Base-by-base conservation (phyloP, 2,329 filamentous ascomycete species). In the Rhynchosporium graminicola region DNA sequence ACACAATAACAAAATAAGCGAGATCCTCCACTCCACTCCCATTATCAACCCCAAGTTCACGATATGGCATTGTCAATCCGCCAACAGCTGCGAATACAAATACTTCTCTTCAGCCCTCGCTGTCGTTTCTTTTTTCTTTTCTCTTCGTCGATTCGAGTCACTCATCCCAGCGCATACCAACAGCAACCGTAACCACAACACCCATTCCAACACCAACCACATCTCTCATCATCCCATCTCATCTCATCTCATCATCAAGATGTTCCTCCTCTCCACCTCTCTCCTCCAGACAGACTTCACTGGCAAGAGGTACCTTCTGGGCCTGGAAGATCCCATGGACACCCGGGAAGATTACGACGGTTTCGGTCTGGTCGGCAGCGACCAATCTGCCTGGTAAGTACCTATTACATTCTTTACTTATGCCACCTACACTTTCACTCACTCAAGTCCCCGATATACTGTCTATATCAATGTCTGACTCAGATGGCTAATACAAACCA, bases 141-240 rank as follows among this genome's bases (percentile, higher is more conserved):
- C 20, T 51, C 50, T 40, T 52, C 50, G n/a, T 52, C 33, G 33
- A 52, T 52, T 52, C n/a, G 48, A 51, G 31, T 36, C 9, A n/a
- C 50, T 52, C 50, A 52, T 52, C 13, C 33, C 50, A 9, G 38
- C 20, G 31, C 50, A 52, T 52, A 52, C 31, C 31, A 51, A 20
- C 12, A 6, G 29, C 13, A 3, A 51, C 48, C 28, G 12, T 29
- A 50, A 33, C 47, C 15, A 12, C 12, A 50, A n/a, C 28, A n/a
- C 31, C 3, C 29, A 36, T 15, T 4, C 13, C 3, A 36, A 51
- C 48, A 51, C 31, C 13, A 3, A 50, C 28, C 12, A 26, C 31
- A 50, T 13, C 4, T 20, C 48, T 51, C 48, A 36, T 31, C 29
- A 38, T 28, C 28, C 12, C 47, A n/a, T 43, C 40, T 15, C 40